A percentile compares a stretch with the other conserved stretches of the same genome.
Evolutionary conservation across 2,329 filamentous ascomycete genomes (phyloP).

Genomic region (Trichoderma sp.): DNA sequence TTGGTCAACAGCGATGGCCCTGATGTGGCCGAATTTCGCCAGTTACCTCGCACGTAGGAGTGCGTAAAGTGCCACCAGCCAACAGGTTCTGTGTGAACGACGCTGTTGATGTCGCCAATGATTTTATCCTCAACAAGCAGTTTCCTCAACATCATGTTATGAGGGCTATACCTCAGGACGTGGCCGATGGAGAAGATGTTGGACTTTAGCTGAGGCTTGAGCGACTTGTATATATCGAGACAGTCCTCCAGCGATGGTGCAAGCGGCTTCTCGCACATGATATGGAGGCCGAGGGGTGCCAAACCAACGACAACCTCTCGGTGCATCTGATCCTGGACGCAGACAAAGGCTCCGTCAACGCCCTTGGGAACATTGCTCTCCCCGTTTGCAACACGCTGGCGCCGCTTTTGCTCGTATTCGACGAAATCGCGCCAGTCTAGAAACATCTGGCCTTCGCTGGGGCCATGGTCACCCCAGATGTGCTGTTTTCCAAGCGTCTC

Average conservation of each 20-base stretch:
- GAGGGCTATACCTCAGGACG: conserved; percentile 87
- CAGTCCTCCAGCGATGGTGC: conserved; percentile 77
- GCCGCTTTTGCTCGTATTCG: conserved; percentile 63
- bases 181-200: conserved; percentile 86
- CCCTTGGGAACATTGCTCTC: conserved; percentile 47
- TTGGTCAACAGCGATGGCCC: conserved; percentile 87
- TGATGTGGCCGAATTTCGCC: conserved; percentile 75
- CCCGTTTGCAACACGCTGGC: conserved; percentile 50
- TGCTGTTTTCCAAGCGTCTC: conserved; percentile 64
- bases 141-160: conserved; percentile 80
- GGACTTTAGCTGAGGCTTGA: conserved; percentile 37
- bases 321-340: conserved; percentile 85
- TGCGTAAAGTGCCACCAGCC: conserved; percentile 96
- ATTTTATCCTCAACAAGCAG: conserved; percentile 70
- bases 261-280: conserved; percentile 94
- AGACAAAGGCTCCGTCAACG: conserved; percentile 60
- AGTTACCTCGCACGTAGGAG: conserved; percentile 89
- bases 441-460: conserved; percentile 66
- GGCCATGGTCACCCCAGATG: conserved; percentile 61
- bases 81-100: conserved; percentile 91
- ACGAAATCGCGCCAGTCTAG: conserved; percentile 71
- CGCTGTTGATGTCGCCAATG: conserved; percentile 79
- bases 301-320: conserved; percentile 74
- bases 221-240: conserved; percentile 64
- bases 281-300: conserved; percentile 67